Evolutionary conservation across 1,284 basidiomycete species (phyloP).

Genomic region (Ustilago nuda): DNA sequence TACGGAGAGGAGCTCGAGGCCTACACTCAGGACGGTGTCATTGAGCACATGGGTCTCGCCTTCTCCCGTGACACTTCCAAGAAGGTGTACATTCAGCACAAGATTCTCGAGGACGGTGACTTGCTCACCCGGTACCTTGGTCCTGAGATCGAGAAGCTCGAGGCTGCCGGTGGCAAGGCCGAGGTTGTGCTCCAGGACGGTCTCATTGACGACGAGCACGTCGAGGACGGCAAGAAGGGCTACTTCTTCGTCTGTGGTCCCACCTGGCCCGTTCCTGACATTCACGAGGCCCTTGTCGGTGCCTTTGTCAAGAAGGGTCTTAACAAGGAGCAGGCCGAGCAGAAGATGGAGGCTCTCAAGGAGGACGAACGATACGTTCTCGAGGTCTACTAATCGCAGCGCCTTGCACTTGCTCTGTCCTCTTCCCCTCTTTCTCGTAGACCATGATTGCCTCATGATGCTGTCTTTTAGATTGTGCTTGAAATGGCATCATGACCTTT

Average conservation of each 20-base stretch:
- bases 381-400: conserved; percentile 76
- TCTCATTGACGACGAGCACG: conserved; percentile 41
- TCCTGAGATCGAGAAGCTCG: conserved; percentile 73
- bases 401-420: neutral
- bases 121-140: conserved; percentile 74
- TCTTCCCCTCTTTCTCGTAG: neutral
- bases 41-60: conserved; percentile 89
- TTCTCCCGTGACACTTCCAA: conserved; percentile 91
- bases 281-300: conserved; percentile 88
- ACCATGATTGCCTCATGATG: neutral
- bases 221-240: conserved; percentile 58
- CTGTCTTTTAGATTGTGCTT: neutral
- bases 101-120: conserved; percentile 90
- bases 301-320: conserved; percentile 79
- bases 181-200: conserved; percentile 73
- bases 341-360: conserved; percentile 89
- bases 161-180: conserved; percentile 68
- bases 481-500: neutral
- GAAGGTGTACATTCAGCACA: conserved; percentile 99
- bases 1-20: conserved; percentile 86
- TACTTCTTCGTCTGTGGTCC: conserved; percentile 98
- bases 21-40: conserved; percentile 81
- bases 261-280: conserved; percentile 98
- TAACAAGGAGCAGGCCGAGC: conserved; percentile 78
- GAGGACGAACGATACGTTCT: conserved; percentile 97